Evolutionary conservation across 169 alveolate genomes (phyloP).

Genomic region (Cryptosporidium canis): DNA sequence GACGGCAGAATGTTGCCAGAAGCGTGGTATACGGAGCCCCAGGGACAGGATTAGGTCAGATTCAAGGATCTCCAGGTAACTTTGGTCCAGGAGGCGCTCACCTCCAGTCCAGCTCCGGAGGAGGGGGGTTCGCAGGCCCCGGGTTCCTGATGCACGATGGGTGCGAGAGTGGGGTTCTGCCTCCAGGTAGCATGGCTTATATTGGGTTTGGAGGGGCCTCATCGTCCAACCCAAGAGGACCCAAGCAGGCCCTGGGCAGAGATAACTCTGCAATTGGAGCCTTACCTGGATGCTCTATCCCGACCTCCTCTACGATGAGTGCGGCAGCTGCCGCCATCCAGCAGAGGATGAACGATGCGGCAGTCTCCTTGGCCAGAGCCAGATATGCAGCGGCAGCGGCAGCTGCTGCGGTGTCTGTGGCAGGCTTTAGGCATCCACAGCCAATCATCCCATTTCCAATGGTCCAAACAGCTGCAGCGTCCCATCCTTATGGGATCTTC

Average conservation of each 20-base stretch:
- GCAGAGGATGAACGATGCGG: slow-evolving; percentile 71
- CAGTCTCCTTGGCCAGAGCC: slow-evolving; percentile 62
- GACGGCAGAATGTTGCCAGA: slow-evolving; percentile 70
- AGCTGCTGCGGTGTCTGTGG: slow-evolving; percentile 62
- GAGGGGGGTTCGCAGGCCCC: not conserved
- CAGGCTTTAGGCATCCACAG: slow-evolving; percentile 66
- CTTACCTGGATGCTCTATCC: slow-evolving; percentile 23
- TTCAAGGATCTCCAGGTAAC: not conserved
- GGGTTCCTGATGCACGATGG: not conserved
- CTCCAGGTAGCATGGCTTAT: not conserved
- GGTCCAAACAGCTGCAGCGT: not conserved
- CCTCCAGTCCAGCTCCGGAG: not conserved
- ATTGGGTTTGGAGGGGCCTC: not conserved
- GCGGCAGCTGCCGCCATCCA: slow-evolving; percentile 68
- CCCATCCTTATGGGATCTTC: slow-evolving; percentile 49
- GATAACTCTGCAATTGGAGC: not conserved
- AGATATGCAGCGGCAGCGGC: slow-evolving; percentile 72
- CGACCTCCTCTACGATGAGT: slow-evolving; percentile 54
- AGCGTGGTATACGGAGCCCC: slow-evolving; percentile 22
- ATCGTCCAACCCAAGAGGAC: not conserved
- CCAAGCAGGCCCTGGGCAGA: not conserved
- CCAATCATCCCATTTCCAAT: slow-evolving; percentile 57
- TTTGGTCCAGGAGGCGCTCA: not conserved
- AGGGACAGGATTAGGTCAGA: not conserved
- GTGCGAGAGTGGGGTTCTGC: not conserved